These are phyloP conservation scores for Lagenidium giganteum DNA, from an alignment of 352 stramenopile genomes.

Conservation along the genomic window DNA sequence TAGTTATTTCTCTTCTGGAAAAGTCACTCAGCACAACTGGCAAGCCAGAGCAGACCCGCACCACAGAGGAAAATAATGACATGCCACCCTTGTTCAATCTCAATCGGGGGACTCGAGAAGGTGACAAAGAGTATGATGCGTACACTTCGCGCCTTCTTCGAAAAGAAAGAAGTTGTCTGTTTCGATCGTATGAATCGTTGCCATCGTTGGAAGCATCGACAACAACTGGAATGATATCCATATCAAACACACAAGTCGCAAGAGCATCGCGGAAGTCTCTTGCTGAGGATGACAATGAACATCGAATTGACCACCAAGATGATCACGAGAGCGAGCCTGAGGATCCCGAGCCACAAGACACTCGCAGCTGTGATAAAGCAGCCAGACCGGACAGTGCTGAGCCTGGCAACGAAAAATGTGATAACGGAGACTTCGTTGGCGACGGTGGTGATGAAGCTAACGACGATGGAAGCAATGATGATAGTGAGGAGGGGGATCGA, in stretches of 20 bases:
- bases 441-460: conserved; percentile 27
- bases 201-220: no score
- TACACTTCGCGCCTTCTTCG: conserved; percentile 26
- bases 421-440: background rate
- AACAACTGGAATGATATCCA: no score
- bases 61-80: no score
- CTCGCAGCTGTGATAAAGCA: background rate
- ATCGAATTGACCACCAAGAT: no score
- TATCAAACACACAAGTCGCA: no score
- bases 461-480: conserved; percentile 37
- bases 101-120: conserved; percentile 6
- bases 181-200: no score
- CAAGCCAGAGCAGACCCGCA: no score
- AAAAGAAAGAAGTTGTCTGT: conserved; percentile 24
- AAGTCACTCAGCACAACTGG: no score
- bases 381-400: background rate
- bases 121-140: conserved; percentile 27
- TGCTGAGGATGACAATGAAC: background rate
- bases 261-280: background rate
- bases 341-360: no score
- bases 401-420: background rate
- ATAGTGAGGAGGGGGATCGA: conserved; percentile 21
- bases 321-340: no score
- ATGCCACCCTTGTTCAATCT: no score
- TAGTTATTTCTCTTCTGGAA: no score